Percentiles rank a stretch among this genome's conserved stretches.
phyloP scores from a whole-genome alignment of 2,329 filamentous ascomycete species.

The Aphanoascus verrucosus region DNA sequence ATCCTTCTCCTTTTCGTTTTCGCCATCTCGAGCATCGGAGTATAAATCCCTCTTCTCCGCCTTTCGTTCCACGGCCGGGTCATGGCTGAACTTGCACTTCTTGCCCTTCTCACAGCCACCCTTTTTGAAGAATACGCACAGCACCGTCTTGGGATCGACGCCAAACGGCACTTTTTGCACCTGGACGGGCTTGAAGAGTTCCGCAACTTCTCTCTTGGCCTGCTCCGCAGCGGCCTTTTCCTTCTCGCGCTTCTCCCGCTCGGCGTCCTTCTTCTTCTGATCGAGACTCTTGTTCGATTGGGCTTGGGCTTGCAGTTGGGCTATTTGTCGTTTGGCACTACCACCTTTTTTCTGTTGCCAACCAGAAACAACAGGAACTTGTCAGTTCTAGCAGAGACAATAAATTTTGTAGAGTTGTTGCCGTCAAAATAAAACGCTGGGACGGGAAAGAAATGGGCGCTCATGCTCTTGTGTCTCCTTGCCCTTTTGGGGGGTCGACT shows the following conservation, averaged over 20 bases:
- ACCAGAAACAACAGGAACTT: not conserved
- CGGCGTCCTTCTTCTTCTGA: constrained; percentile 66
- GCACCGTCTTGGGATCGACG: constrained; percentile 92
- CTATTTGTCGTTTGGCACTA: constrained; percentile 80
- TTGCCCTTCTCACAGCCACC: constrained; percentile 93
- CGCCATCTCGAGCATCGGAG: constrained; percentile 63
- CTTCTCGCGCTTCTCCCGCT: constrained; percentile 57
- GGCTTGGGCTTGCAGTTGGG: constrained; percentile 64
- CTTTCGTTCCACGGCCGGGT: constrained; percentile 79
- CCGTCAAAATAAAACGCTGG: not conserved
- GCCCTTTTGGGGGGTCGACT: not conserved
- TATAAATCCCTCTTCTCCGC: constrained; percentile 87
- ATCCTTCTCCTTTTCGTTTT: constrained; percentile 68
- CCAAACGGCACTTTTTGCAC: constrained; percentile 97
- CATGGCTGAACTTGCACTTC: constrained; percentile 98
- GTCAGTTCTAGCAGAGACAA: constrained; percentile 1
- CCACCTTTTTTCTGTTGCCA: constrained; percentile 70
- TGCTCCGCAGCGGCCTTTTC: constrained; percentile 87
- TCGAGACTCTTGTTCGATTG: constrained; percentile 69
- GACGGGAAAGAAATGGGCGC: constrained; percentile 8
- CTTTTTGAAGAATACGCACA: constrained; percentile 96
- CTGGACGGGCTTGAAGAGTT: constrained; percentile 83
- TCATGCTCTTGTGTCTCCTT: constrained; percentile 9
- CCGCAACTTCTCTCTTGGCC: constrained; percentile 67
- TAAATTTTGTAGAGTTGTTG: not conserved